These are phyloP conservation scores for Physcomitrellopsis africana DNA, from an alignment of 225 moss, liverwort and hornwort species.

Conservation along the genomic window DNA sequence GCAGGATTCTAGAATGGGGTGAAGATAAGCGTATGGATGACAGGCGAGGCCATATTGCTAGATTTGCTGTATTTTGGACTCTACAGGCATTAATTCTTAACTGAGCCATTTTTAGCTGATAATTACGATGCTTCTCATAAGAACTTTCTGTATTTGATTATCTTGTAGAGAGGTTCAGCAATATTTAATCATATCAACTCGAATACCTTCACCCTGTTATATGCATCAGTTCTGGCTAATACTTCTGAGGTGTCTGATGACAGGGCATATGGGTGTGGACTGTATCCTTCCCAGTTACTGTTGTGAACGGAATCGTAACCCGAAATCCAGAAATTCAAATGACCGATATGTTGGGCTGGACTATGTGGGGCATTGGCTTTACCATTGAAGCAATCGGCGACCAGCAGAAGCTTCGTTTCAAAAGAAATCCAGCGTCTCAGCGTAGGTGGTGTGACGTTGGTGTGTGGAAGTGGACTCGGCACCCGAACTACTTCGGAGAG, in stretches of 20 bases:
- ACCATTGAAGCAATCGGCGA: constrained; percentile 76
- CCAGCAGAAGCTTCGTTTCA: constrained; percentile 79
- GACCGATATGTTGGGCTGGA: constrained; percentile 76
- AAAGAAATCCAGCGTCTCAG: constrained; percentile 57
- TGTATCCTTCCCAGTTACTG: constrained; percentile 76
- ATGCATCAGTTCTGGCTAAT: constrained; percentile 1
- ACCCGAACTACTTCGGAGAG: constrained; percentile 98
- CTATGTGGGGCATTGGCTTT: constrained; percentile 68
- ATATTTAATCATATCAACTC: background rate
- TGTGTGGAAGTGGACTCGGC: constrained; percentile 88
- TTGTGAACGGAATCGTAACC: constrained; percentile 71
- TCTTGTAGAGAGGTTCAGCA: constrained; percentile 1
- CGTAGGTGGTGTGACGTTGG: constrained; percentile 86
- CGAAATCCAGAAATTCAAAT: constrained; percentile 67
- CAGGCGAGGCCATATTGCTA: constrained; percentile 64
- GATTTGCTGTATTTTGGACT: constrained; percentile 81
- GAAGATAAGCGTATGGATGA: constrained; percentile 95
- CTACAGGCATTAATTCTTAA: constrained; percentile 58
- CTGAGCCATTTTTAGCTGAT: background rate
- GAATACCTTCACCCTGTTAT: background rate
- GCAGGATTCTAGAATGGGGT: constrained; percentile 86
- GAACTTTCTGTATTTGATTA: background rate
- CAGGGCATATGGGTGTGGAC: constrained; percentile 97
- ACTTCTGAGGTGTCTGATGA: constrained; percentile 18
- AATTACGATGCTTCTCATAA: too few species aligned